Evolutionary conservation across 176 grass and related monocot species (phyloP), one percentile per base, ranked within the genome.

Genomic region (Cenchrus purpureus): DNA sequence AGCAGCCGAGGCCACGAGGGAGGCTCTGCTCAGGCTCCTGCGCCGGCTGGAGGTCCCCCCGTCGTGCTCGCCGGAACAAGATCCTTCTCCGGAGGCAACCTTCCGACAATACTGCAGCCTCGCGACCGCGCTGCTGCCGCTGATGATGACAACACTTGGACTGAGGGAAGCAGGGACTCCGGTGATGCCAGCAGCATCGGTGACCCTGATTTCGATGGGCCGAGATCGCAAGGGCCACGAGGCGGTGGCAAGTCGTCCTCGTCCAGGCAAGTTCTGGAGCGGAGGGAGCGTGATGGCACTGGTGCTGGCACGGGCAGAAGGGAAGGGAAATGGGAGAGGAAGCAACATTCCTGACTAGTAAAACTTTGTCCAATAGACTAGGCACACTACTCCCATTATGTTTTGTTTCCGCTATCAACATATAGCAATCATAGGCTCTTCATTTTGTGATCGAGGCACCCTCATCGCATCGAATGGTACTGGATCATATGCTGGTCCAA

Each of bases 321-420:
- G 42, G 91, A 93, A 83, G 89, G 94, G 14, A 97, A 97, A 86
- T 97, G 94, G 94, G 94, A 97, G 79, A 93, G 94, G 88, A 97
- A 97, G 74, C 87, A 97, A 28, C 82, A 83, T 55, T 68, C 83
- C 9, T 85, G 63, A 84, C 46, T 8, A 17, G 10, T 20, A 6
- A 43, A 56, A 55, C 10, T 31, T 6, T 31, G 25, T 64, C 28
- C 25, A 11, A 2, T 10, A 64, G 1, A 64, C 25, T 64, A 63
- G 25, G 22, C 11, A 29, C 1, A 25, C 22, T 25, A 25, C 22
- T 25, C 22, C 22, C 22, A 25, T 25, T 25, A 25, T 25, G 22
- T 25, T 25, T 25, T 25, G 22, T 25, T 25, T 25, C 22, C 22
- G 22, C 22, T 25, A 25, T 25, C 22, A 25, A 25, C 22, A 25